Conservation (phyloP, 345 rosid species). For the Boechera stricta region DNA sequence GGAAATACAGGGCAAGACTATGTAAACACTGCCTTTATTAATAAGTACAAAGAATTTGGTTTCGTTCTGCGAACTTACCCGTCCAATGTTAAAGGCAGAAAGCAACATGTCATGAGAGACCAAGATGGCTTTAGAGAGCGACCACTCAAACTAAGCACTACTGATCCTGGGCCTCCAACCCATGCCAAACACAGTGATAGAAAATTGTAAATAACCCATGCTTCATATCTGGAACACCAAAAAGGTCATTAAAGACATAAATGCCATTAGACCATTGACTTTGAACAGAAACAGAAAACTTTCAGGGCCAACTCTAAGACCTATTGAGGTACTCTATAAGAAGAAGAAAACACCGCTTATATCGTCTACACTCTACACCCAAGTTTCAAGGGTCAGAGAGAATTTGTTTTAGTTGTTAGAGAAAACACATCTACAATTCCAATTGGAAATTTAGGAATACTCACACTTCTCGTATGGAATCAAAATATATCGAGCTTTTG, state of each 20-base stretch:
- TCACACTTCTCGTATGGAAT: conserved; percentile 97
- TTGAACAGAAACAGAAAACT: background rate
- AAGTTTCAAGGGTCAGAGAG: background rate
- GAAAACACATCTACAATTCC: background rate
- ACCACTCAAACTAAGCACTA: conserved; percentile 89
- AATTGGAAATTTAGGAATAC: conserved; percentile 35
- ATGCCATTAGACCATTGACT: background rate
- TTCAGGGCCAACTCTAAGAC: background rate
- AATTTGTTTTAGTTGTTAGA: background rate
- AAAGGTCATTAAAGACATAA: conserved; percentile 3
- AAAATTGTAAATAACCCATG: conserved; percentile 98
- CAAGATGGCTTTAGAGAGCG: conserved; percentile 78
- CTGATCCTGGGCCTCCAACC: conserved; percentile 99
- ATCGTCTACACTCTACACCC: background rate
- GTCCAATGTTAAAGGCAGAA: conserved; percentile 78
- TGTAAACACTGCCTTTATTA: background rate
- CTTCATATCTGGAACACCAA: conserved; percentile 81
- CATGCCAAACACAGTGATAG: conserved; percentile 89
- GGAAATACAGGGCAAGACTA: background rate
- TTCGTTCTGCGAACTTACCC: conserved; percentile 61
- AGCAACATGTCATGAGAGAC: conserved; percentile 90
- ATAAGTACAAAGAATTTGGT: conserved; percentile 1
- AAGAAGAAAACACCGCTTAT: background rate
- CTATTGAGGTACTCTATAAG: background rate
- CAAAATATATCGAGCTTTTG: conserved; percentile 77